Percentiles rank a stretch among this genome's conserved stretches.
Conservation (phyloP, 2,329 filamentous ascomycete genomes). For the Knufia fluminis region DNA sequence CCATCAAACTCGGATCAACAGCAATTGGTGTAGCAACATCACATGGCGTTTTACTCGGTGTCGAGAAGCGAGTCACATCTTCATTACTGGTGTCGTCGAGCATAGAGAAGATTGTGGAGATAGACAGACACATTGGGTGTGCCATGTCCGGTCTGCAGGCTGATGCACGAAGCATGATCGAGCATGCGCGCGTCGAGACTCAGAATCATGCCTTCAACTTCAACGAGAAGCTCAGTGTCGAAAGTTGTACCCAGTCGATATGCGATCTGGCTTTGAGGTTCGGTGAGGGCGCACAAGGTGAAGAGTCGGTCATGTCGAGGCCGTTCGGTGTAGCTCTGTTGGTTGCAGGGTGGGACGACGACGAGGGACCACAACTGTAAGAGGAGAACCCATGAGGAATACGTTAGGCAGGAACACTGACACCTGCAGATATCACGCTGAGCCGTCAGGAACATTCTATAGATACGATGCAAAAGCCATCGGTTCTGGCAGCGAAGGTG, state of each 20-base stretch:
- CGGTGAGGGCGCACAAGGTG: constrained; percentile 91
- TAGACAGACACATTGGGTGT: constrained; percentile 96
- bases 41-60: constrained; percentile 89
- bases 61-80: constrained; percentile 97
- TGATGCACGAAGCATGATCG: constrained; percentile 93
- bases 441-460: constrained; percentile 97
- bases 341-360: constrained; percentile 95
- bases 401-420: constrained; percentile 1
- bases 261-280: constrained; percentile 94
- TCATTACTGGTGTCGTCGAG: constrained; percentile 95
- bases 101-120: constrained; percentile 99
- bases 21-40: constrained; percentile 93
- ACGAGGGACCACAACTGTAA: constrained; percentile 73
- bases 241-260: constrained; percentile 98
- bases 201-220: constrained; percentile 98
- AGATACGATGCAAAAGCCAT: constrained; percentile 99
- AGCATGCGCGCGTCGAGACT: constrained; percentile 94
- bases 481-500: constrained; percentile 91
- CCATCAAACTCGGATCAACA: constrained; percentile 97
- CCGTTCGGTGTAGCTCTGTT: constrained; percentile 94
- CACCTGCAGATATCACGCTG: constrained; percentile 69
- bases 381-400: constrained; percentile 24
- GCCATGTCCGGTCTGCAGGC: constrained; percentile 98
- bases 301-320: constrained; percentile 97
- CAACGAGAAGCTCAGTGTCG: constrained; percentile 85